Base-by-base conservation (phyloP, 495 filamentous ascomycete species). In the Trichoderma asperelloides region DNA sequence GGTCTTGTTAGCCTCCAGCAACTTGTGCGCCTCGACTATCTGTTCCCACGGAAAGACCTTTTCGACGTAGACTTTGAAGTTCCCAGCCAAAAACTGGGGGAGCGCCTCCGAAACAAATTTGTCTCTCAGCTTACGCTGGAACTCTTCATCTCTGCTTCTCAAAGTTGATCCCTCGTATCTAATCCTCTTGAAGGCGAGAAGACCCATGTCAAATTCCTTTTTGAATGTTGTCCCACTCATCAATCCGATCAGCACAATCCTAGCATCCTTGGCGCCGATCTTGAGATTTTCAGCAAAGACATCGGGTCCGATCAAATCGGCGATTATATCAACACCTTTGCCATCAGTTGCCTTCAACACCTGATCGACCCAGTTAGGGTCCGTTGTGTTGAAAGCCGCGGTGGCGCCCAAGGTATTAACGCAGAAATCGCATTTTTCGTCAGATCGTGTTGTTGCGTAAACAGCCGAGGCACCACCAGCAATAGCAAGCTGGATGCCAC, bases 261-360 rank as follows among this genome's bases (percentile, higher is more conserved):
- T 83, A 0, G 87, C 91, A 74, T 97, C 94, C 62, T 75, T 79
- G 0, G 91, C 92, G 12, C 88, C 86, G 13, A 84, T 87, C 43
- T 89, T 80, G 55, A 97, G 70, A 68, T 98, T 93, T 63, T 86
- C 82, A 74, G 89, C 84, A 74, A 97, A 95, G 72, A 94, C 91
- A 5, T 74, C 76, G 12, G 84, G 85, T 0, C 92, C 94, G 62
- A 96, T 79, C 69, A 91, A 96, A 72, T 98, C 94, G n/a, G 97
- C 80, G 40, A 95, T 88, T 16, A 95, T 74, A 70, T 96, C 86
- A 0, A 93, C 89, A 13, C 75, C 75, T 37, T 33, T 57, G 1
- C 55, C 65, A 40, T 43, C 51, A 0, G 92, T 95, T 1, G 76
- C 84, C 47, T 87, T 80, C 11, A 86, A 71, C 8, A 96, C 79